phyloP scores from a whole-genome alignment of 805 yeast species.

The Metschnikowia noctiluminum region DNA sequence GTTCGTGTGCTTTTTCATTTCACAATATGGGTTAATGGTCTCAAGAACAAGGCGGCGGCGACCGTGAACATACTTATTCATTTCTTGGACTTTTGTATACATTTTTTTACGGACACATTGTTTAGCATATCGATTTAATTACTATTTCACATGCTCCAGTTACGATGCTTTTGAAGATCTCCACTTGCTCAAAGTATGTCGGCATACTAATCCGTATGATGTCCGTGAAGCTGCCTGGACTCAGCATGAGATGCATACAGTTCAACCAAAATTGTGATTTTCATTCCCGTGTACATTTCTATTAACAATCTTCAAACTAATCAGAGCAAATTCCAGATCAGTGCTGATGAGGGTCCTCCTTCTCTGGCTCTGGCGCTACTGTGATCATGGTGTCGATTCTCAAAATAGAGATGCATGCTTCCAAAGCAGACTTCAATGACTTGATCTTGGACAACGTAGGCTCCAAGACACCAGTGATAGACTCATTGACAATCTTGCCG shows the following conservation, averaged over 20 bases:
- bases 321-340: constrained; percentile 19
- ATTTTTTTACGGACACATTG: too few relatives aligned
- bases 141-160: too few relatives aligned
- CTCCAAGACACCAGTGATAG: constrained; percentile 83
- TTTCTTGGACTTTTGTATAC: background rate
- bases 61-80: background rate
- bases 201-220: too few relatives aligned
- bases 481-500: constrained; percentile 89
- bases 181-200: too few relatives aligned
- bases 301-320: background rate
- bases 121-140: too few relatives aligned
- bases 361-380: constrained; percentile 91
- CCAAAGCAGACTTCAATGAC: constrained; percentile 91
- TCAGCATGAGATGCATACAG: too few relatives aligned
- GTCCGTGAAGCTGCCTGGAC: too few relatives aligned
- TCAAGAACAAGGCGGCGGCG: background rate
- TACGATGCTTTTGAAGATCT: too few relatives aligned
- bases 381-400: constrained; percentile 98
- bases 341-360: constrained; percentile 90
- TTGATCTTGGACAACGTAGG: constrained; percentile 93
- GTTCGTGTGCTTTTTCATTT: background rate
- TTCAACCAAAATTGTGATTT: background rate
- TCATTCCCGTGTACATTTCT: constrained; percentile 3
- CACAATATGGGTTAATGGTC: constrained; percentile 2
- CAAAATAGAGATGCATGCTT: constrained; percentile 95